These are phyloP conservation scores for Dissoconium aciculare DNA, from an alignment of 2,329 filamentous ascomycete genomes.

Conservation along the genomic window DNA sequence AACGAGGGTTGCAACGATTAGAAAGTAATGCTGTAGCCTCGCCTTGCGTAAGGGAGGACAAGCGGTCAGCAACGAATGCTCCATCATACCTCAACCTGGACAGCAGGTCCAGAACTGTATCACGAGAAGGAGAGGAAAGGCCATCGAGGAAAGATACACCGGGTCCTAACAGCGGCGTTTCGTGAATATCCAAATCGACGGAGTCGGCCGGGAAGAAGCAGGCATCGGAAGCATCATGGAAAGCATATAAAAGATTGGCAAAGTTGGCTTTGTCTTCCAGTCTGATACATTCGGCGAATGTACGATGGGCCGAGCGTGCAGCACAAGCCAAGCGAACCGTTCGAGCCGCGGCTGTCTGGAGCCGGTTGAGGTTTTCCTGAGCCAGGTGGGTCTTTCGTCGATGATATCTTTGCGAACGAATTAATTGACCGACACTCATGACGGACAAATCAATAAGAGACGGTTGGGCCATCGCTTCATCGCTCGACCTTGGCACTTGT, in stretches of 20 bases:
- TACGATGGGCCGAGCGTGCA: conserved; percentile 58
- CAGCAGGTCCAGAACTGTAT: conserved; percentile 65
- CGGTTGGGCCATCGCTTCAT: neutral
- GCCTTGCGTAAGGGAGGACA: conserved; percentile 57
- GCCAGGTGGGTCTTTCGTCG: conserved; percentile 64
- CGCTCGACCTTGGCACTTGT: neutral
- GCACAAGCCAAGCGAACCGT: conserved; percentile 60
- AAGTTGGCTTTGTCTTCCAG: conserved; percentile 67
- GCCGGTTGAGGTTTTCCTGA: conserved; percentile 57
- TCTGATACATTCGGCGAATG: conserved; percentile 63
- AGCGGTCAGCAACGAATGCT: conserved; percentile 69
- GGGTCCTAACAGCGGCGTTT: neutral
- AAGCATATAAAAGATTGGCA: conserved; percentile 57
- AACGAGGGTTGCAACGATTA: conserved; percentile 64
- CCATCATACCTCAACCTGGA: conserved; percentile 72
- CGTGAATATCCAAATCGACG: neutral
- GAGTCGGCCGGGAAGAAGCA: conserved; percentile 44
- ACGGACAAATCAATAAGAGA: conserved; percentile 36
- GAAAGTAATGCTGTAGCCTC: conserved; percentile 67
- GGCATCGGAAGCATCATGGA: conserved; percentile 61
- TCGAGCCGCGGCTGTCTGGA: conserved; percentile 58
- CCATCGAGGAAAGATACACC: conserved; percentile 47
- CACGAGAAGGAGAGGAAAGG: conserved; percentile 58
- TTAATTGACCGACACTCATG: conserved; percentile 64
- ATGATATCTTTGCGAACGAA: conserved; percentile 65